Percentiles rank a stretch among this genome's conserved stretches.
Conservation (phyloP, 305 asterid genomes). For the Ilex paraguariensis region DNA sequence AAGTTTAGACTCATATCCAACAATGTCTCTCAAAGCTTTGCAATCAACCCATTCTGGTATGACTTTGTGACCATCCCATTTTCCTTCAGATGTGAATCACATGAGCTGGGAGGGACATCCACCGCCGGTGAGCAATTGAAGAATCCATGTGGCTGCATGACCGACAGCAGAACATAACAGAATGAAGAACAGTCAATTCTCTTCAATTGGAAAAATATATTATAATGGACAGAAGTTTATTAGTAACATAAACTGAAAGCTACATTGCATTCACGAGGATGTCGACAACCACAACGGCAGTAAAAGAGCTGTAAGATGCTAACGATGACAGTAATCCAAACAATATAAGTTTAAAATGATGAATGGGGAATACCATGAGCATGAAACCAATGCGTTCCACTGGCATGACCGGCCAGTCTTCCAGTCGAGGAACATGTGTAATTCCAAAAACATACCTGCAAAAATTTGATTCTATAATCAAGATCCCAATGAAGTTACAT, state of each 20-base stretch:
- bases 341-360: no score
- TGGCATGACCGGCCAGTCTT: constrained; percentile 48
- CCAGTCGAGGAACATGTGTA: constrained; percentile 36
- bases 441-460: constrained; percentile 36
- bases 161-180: neutral
- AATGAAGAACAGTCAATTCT: neutral
- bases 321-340: neutral
- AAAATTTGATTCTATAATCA: neutral
- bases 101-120: constrained; percentile 35
- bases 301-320: neutral
- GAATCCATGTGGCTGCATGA: constrained; percentile 42
- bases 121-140: constrained; percentile 41
- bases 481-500: neutral
- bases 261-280: neutral
- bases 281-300: neutral
- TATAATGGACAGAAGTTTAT: neutral
- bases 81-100: constrained; percentile 28
- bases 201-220: no score
- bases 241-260: neutral
- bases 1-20: no score
- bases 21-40: constrained; percentile 15
- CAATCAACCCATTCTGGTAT: constrained; percentile 14
- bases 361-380: constrained; percentile 24
- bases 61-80: constrained; percentile 15
- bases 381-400: constrained; percentile 39